Conservation (phyloP, 192 early-diverging fungal genomes). For the Rhizophagus sp. region DNA sequence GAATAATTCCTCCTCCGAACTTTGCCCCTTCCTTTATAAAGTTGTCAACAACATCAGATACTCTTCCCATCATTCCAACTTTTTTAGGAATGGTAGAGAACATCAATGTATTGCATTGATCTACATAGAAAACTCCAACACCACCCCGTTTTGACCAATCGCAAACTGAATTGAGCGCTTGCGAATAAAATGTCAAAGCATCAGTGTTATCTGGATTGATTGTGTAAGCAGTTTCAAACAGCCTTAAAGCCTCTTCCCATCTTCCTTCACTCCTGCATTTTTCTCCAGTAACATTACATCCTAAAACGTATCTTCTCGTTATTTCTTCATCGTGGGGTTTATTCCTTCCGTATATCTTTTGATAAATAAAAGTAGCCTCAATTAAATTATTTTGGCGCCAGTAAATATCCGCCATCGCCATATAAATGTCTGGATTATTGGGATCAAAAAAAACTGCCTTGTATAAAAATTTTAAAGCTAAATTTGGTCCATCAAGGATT, state of each 20-base stretch:
- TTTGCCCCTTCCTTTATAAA: slow-evolving; percentile 67
- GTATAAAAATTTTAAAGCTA: background rate
- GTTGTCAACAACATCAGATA: slow-evolving; percentile 76
- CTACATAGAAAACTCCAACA: background rate
- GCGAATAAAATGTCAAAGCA: background rate
- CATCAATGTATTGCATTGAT: background rate
- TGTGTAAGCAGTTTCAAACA: background rate
- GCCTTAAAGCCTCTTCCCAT: background rate
- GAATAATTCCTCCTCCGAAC: slow-evolving; percentile 61
- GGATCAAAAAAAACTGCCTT: background rate
- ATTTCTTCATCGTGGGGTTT: background rate
- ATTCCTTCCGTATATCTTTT: background rate
- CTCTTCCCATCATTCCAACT: slow-evolving; percentile 58
- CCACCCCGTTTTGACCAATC: background rate
- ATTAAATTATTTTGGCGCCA: background rate
- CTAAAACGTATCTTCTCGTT: background rate
- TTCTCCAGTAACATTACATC: background rate
- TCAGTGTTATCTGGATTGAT: background rate
- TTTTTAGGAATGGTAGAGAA: background rate
- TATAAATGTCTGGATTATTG: background rate
- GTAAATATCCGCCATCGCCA: background rate
- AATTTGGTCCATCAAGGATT: background rate
- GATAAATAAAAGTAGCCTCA: background rate
- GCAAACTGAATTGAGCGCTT: background rate
- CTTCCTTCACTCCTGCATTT: background rate